phyloP scores from a whole-genome alignment of 2,329 filamentous ascomycete genomes.

The Fusarium sambucinum region DNA sequence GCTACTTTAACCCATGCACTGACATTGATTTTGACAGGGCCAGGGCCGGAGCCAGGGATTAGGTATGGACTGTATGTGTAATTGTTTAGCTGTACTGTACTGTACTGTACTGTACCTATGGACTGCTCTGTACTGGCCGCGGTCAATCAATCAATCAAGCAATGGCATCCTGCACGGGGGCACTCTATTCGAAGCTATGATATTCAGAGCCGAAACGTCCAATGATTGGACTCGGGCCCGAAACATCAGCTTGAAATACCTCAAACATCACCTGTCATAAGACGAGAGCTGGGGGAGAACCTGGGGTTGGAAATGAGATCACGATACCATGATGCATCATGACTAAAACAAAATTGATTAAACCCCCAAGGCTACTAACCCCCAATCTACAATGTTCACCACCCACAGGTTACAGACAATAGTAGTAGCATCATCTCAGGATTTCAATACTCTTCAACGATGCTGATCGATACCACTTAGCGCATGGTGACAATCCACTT shows the following conservation, averaged over 20 bases:
- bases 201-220: slow-evolving; percentile 21
- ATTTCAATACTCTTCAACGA: slow-evolving; percentile 9
- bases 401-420: not conserved
- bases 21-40: slow-evolving; percentile 10
- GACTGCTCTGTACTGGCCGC: slow-evolving; percentile 7
- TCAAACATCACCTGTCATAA: slow-evolving; percentile 24
- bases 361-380: slow-evolving; percentile 23
- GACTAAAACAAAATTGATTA: not conserved
- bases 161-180: slow-evolving; percentile 40
- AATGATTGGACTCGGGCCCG: slow-evolving; percentile 16
- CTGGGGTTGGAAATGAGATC: slow-evolving; percentile 26
- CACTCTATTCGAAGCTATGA: slow-evolving; percentile 18
- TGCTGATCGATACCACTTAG: slow-evolving; percentile 32
- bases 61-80: slow-evolving; percentile 25
- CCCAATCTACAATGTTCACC: not conserved
- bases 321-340: slow-evolving; percentile 31
- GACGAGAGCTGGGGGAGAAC: slow-evolving; percentile 13
- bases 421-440: slow-evolving; percentile 4
- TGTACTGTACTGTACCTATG: too few species aligned
- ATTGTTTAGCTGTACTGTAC: slow-evolving; percentile 3
- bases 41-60: slow-evolving; percentile 23
- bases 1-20: slow-evolving; percentile 26
- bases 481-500: slow-evolving; percentile 16
- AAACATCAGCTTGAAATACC: slow-evolving; percentile 17
- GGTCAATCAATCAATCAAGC: slow-evolving; percentile 26